Conservation (phyloP, 352 stramenopile species). For the Globisporangium rhizosaccharum region DNA sequence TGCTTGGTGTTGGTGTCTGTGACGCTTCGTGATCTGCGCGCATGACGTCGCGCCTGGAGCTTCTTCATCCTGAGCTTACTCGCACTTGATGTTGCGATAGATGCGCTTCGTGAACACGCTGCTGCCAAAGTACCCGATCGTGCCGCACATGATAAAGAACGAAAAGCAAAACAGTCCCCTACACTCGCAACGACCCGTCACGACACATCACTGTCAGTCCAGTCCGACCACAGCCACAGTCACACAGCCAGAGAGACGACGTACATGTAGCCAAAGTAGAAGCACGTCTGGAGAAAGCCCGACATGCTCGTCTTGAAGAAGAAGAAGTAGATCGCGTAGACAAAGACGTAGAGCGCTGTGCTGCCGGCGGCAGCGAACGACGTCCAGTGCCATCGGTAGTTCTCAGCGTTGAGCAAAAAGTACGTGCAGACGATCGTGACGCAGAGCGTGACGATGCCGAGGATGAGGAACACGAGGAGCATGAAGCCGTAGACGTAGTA, state of each 20-base stretch:
- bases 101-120: conserved; percentile 93
- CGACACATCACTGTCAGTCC: conserved; percentile 5
- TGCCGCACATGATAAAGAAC: conserved; percentile 93
- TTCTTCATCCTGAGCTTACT: too few species aligned
- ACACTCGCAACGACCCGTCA: conserved; percentile 13
- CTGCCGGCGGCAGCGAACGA: conserved; percentile 92
- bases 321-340: conserved; percentile 99
- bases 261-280: conserved; percentile 99
- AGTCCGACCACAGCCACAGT: not conserved
- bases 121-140: conserved; percentile 88
- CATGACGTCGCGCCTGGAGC: too few species aligned
- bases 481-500: conserved; percentile 99
- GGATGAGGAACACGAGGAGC: conserved; percentile 96
- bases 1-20: too few species aligned
- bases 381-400: conserved; percentile 99
- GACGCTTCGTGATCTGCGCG: too few species aligned
- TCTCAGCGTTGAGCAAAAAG: conserved; percentile 98
- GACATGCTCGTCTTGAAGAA: conserved; percentile 99
- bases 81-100: conserved; percentile 95
- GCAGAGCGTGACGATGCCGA: conserved; percentile 97
- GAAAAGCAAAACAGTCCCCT: conserved; percentile 89
- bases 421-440: conserved; percentile 99
- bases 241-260: conserved; percentile 9
- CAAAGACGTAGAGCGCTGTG: conserved; percentile 96
- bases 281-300: conserved; percentile 96